Percentiles rank a stretch among this genome's conserved stretches.
Conservation (phyloP, 2,329 filamentous ascomycete genomes). For the Calonectria honghensis region DNA sequence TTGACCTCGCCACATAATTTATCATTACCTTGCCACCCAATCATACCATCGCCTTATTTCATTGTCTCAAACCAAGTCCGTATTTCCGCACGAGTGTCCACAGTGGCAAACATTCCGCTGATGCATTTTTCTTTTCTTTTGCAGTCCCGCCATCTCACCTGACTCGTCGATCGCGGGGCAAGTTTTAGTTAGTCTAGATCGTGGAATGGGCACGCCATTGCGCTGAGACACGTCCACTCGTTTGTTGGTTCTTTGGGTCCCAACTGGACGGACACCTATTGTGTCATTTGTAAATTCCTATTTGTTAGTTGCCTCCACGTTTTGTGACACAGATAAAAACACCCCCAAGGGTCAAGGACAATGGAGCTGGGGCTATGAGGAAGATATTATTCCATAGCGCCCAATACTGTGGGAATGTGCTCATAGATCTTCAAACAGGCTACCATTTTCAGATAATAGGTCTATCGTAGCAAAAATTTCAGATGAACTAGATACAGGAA, state of each 20-base stretch:
- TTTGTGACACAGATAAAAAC: background rate
- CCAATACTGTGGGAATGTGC: background rate
- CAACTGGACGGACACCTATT: background rate
- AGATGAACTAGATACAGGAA: background rate
- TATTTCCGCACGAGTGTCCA: background rate
- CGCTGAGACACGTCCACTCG: background rate
- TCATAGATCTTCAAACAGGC: background rate
- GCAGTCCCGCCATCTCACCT: background rate
- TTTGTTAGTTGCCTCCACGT: background rate
- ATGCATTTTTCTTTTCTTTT: background rate
- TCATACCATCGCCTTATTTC: no score
- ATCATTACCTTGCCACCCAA: no score
- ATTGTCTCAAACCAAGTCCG: background rate
- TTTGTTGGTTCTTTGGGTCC: background rate
- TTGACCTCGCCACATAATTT: background rate
- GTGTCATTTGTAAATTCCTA: background rate
- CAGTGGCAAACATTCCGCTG: background rate
- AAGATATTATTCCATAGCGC: background rate
- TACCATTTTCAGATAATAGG: background rate
- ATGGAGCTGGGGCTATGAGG: background rate
- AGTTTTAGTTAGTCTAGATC: background rate
- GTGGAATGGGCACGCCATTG: background rate
- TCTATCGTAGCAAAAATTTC: background rate
- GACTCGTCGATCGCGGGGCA: background rate
- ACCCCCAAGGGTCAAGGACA: background rate